Evolutionary conservation across 306 rosid species (phyloP), one percentile per base, ranked within the genome.

Genomic region (Glycine soja): DNA sequence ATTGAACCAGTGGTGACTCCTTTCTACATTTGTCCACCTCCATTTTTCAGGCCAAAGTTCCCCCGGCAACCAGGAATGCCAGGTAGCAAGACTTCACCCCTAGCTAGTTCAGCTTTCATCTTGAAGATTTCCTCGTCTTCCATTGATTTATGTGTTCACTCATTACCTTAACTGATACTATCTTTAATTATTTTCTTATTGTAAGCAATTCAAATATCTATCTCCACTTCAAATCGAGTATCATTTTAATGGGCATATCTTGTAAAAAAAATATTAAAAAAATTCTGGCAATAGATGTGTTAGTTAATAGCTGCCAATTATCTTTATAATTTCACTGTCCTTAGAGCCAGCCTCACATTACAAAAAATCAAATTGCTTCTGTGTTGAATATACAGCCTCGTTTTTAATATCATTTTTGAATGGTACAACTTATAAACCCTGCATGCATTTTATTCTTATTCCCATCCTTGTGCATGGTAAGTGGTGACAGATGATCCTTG

Each of bases 1-100:
- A 77, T 93, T 63, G 99, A 95, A 81, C 99, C 99, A n/a, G 99
- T 95, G 19, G 94, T 95, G 58, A 91, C 99, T 66, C 99, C 99
- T 64, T 95, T 95, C 86, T 95, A 95, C 86, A 93, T 95, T 52
- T 95, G 99, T 83, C 99, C 99, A 6, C 99, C 99, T 75, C 98
- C 97, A 48, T 95, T 91, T 87, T 95, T 95, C 83, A 87, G 99
- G 90, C 96, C 97, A 68, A 95, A 90, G 89, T 89, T 95, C 78
- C 96, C 92, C 72, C 90, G 87, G 87, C 99, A 93, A 82, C 96
- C 94, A 65, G 99, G 99, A 88, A 91, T 95, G 96, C 94, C 94
- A 89, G 99, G 98, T 95, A 82, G 72, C 77, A 72, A 59, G 43
- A 19, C 15, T 70, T 54, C 59, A 8, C n/a, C 57, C 34, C 34